Conservation (phyloP, 2,329 filamentous ascomycete species). For the Ascochyta koolunga region DNA sequence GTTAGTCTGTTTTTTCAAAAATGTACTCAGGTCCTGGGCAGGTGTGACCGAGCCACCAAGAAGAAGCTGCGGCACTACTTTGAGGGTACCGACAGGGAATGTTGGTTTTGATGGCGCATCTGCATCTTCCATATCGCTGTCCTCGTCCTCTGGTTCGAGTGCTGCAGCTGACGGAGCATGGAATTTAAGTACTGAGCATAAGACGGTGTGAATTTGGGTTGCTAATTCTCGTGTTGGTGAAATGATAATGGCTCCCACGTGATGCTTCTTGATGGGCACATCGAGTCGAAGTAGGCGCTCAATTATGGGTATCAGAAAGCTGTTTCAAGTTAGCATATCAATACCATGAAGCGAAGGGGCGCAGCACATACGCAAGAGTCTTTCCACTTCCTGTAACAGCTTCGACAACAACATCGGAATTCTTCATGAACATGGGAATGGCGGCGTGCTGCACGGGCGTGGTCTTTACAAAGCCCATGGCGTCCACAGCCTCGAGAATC, state of each 20-base stretch:
- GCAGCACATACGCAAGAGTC: slow-evolving; percentile 34
- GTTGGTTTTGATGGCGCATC: slow-evolving; percentile 47
- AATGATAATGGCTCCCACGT: slow-evolving; percentile 88
- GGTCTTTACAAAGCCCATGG: slow-evolving; percentile 86
- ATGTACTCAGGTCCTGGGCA: slow-evolving; percentile 84
- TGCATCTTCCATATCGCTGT: slow-evolving; percentile 49
- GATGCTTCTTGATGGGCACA: slow-evolving; percentile 84
- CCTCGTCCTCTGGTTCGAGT: slow-evolving; percentile 60
- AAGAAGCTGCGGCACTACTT: slow-evolving; percentile 77
- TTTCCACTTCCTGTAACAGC: slow-evolving; percentile 53
- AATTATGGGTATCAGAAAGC: slow-evolving; percentile 80
- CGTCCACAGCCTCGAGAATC: slow-evolving; percentile 81
- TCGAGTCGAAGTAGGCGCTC: slow-evolving; percentile 81
- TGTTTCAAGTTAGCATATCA: slow-evolving; percentile 6
- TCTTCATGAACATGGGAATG: slow-evolving; percentile 83
- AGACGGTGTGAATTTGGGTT: slow-evolving; percentile 83
- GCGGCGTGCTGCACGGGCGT: slow-evolving; percentile 95
- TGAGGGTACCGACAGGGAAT: slow-evolving; percentile 57
- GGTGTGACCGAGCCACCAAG: slow-evolving; percentile 82
- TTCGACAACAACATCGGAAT: slow-evolving; percentile 93
- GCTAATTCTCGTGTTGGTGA: slow-evolving; percentile 93
- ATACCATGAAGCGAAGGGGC: neutral
- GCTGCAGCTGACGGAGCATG: slow-evolving; percentile 78
- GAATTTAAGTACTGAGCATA: slow-evolving; percentile 78
- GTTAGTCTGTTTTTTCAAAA: slow-evolving; percentile 84